These are phyloP conservation scores for Mucuna pruriens DNA, from an alignment of 306 rosid species.

Conservation along the genomic window DNA sequence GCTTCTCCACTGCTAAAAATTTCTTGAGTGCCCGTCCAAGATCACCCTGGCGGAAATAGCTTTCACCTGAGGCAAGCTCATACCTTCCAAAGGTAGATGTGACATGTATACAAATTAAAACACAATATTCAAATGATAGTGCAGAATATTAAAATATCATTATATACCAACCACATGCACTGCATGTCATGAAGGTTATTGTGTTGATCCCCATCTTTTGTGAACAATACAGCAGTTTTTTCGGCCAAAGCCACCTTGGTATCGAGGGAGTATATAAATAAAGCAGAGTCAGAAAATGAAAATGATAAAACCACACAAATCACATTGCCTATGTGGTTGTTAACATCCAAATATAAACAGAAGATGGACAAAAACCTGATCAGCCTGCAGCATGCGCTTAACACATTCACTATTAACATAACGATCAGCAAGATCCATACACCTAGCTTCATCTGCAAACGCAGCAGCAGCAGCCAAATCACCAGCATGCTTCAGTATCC, in stretches of 20 bases:
- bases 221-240: slow-evolving; percentile 96
- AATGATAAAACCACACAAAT: slow-evolving; percentile 18
- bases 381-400: slow-evolving; percentile 99
- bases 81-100: slow-evolving; percentile 63
- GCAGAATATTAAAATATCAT: slow-evolving; percentile 29
- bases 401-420: slow-evolving; percentile 93
- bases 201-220: slow-evolving; percentile 99
- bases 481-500: slow-evolving; percentile 97
- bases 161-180: slow-evolving; percentile 91
- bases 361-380: slow-evolving; percentile 65
- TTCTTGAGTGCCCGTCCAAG: slow-evolving; percentile 90
- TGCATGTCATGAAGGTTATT: slow-evolving; percentile 99
- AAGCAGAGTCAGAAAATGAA: slow-evolving; percentile 34
- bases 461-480: slow-evolving; percentile 94
- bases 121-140: slow-evolving; percentile 12
- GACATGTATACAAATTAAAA: slow-evolving; percentile 33
- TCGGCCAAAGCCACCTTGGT: slow-evolving; percentile 87
- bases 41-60: slow-evolving; percentile 93
- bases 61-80: slow-evolving; percentile 97
- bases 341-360: neutral
- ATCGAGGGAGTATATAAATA: slow-evolving; percentile 14
- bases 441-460: slow-evolving; percentile 93
- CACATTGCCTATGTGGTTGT: neutral
- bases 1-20: slow-evolving; percentile 95
- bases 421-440: slow-evolving; percentile 98